These are phyloP conservation scores for Aspergillus tamarii DNA, from an alignment of 2,329 filamentous ascomycete genomes.

Conservation along the genomic window DNA sequence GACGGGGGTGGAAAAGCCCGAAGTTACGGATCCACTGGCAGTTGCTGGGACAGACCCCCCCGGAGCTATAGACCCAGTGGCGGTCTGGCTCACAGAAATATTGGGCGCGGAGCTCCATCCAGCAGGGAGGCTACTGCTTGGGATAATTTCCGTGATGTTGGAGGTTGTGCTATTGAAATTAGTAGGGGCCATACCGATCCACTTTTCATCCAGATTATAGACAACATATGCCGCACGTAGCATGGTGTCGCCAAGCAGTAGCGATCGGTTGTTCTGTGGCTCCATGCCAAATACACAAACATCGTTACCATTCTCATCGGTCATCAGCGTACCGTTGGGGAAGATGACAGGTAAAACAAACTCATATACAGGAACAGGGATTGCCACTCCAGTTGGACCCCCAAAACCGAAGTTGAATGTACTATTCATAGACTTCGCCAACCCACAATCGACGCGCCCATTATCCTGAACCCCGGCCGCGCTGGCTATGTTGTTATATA, in stretches of 20 bases:
- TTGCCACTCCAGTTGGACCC: not conserved
- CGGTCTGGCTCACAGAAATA: not conserved
- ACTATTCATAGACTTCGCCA: not conserved
- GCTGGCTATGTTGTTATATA: not conserved
- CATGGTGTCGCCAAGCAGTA: not conserved
- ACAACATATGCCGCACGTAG: not conserved
- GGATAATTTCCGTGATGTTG: not conserved
- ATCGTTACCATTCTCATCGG: not conserved
- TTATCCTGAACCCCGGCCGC: too few species aligned
- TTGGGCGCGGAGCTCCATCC: not conserved
- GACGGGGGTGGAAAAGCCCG: not conserved
- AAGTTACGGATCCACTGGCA: too few species aligned
- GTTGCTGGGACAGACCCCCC: not conserved
- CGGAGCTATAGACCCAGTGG: too few species aligned
- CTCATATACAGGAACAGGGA: not conserved
- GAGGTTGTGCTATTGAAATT: not conserved
- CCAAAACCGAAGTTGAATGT: not conserved
- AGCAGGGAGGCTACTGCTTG: not conserved
- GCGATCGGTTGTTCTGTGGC: not conserved
- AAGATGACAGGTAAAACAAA: not conserved
- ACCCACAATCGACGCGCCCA: not conserved
- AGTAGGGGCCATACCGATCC: not conserved
- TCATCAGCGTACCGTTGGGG: not conserved
- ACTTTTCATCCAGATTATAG: not conserved
- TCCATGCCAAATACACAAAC: not conserved